Evolutionary conservation across 2,329 filamentous ascomycete species (phyloP), one percentile per base, ranked within the genome.

Genomic region (Acephala macrosclerotiorum): DNA sequence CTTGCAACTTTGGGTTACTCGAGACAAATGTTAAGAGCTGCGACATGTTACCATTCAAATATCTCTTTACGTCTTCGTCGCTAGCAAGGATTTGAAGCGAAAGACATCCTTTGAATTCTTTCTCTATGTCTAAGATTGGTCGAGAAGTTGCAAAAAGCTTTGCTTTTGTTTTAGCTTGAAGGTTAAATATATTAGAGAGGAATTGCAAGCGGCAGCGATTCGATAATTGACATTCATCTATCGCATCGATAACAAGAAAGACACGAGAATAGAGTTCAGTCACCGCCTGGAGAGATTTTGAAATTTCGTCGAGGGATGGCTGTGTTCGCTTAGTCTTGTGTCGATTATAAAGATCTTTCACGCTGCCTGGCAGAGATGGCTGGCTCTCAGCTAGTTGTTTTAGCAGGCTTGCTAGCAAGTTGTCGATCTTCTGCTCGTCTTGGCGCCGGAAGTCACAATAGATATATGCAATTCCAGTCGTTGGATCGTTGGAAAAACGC

Each of bases 121-220:
- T 33, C 2, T 49, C 18, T 11, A 77, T 72, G 5, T 75, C 70
- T 3, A 64, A 69, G 18, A 72, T 72, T n/a, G 65, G 67, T 36
- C 78, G 62, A 8, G 78, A 77, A 2, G 78, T 80, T 14, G 71
- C 74, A 22, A 79, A 72, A 25, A 79, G 2, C 56, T 73, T 76
- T 11, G 66, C 49, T 6, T 51, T 64, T 8, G 22, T 42, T 8
- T 61, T 61, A 1, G 16, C 47, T 33, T 74, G 72, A 7, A 77
- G 38, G 6, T 38, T 58, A 14, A 73, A 70, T 1, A 78, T 18
- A 18, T 72, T 53, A 0, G 33, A 33, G 16, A 80, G 73, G 6
- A 81, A 59, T 42, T 16, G 45, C 11, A 8, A 14, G 25, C 55
- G 60, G 7, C 67, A 57, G 11, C 59, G 61, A 49, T 16, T 20